Evolutionary conservation across 306 rosid genomes (phyloP).

Genomic region (Gleditsia sinensis): DNA sequence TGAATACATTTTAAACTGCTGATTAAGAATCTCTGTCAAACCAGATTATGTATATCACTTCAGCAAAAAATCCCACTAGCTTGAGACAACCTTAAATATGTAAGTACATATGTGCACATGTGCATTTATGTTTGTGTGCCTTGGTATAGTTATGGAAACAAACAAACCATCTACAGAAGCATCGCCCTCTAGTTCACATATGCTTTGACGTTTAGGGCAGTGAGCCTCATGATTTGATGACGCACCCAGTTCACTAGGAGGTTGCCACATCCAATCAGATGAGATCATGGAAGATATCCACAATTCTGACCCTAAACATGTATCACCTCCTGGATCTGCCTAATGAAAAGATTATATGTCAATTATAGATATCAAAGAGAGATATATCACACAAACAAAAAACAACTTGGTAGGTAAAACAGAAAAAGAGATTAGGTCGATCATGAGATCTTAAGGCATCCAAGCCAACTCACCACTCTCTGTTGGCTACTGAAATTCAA

Average conservation of each 20-base stretch:
- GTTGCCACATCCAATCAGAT: slow-evolving; percentile 67
- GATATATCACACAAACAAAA: slow-evolving; percentile 3
- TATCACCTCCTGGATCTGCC: slow-evolving; percentile 57
- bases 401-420: slow-evolving; percentile 15
- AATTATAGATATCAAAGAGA: slow-evolving; percentile 27
- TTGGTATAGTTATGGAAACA: slow-evolving; percentile 30
- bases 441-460: slow-evolving; percentile 42
- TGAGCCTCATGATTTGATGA: slow-evolving; percentile 44
- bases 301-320: slow-evolving; percentile 47
- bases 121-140: slow-evolving; percentile 19
- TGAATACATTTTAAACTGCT: slow-evolving; percentile 70
- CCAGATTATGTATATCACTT: slow-evolving; percentile 29
- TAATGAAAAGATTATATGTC: slow-evolving; percentile 45
- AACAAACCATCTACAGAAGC: slow-evolving; percentile 74
- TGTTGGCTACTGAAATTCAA: slow-evolving; percentile 37
- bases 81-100: slow-evolving; percentile 16
- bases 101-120: neutral
- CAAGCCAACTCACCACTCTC: slow-evolving; percentile 43
- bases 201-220: slow-evolving; percentile 66
- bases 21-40: slow-evolving; percentile 73
- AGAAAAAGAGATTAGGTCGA: slow-evolving; percentile 20
- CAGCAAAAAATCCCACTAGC: slow-evolving; percentile 2
- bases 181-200: slow-evolving; percentile 93
- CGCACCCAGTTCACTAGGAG: slow-evolving; percentile 43
- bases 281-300: slow-evolving; percentile 71